phyloP scores from a whole-genome alignment of 305 asterid genomes.

The Fraxinus floribunda region DNA sequence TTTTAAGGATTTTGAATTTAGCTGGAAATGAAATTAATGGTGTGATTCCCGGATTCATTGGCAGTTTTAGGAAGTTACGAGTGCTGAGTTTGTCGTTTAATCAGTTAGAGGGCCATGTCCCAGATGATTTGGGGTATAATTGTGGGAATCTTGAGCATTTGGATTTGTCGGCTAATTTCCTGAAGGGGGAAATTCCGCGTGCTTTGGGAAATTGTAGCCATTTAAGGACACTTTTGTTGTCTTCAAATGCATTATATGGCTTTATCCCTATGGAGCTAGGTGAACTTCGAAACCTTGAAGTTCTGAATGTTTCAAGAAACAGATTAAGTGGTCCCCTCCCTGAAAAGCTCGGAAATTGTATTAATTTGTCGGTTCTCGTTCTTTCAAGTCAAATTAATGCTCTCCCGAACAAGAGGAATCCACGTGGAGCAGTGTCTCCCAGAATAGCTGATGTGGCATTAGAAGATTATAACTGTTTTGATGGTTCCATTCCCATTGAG shows the following conservation, averaged over 20 bases:
- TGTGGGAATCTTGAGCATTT: conserved; percentile 52
- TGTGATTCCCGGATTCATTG: conserved; percentile 40
- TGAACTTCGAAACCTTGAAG: conserved; percentile 37
- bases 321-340: conserved; percentile 40
- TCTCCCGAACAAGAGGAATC: conserved; percentile 7
- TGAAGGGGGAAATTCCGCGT: conserved; percentile 48
- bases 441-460: conserved; percentile 12
- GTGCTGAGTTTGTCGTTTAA: conserved; percentile 47
- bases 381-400: conserved; percentile 36
- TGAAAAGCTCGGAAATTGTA: conserved; percentile 38
- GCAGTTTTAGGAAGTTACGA: conserved; percentile 32
- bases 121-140: conserved; percentile 29
- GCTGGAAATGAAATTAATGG: conserved; percentile 42
- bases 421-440: conserved; percentile 30
- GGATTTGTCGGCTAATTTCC: conserved; percentile 46
- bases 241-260: conserved; percentile 43
- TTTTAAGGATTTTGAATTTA: conserved; percentile 38
- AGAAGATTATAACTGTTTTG: conserved; percentile 33
- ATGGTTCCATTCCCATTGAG: conserved; percentile 39
- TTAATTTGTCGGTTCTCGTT: conserved; percentile 39
- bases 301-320: conserved; percentile 47
- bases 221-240: conserved; percentile 48
- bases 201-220: conserved; percentile 41
- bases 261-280: conserved; percentile 51
- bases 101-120: conserved; percentile 40